Evolutionary conservation across 306 rosid species (phyloP).

Genomic region (Vigna nakashimae): DNA sequence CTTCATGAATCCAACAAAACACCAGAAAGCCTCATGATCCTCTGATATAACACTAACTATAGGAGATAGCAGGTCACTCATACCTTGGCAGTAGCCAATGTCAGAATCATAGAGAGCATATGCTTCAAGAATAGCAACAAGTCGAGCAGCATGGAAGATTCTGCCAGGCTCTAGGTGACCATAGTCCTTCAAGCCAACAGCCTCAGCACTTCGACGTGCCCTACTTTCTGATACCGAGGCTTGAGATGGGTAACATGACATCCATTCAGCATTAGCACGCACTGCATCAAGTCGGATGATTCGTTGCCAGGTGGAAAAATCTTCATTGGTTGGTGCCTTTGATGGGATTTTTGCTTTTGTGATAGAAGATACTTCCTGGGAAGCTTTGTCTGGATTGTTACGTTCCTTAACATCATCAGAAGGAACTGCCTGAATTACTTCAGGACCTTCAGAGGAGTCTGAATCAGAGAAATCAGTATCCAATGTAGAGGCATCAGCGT

Average conservation of each 20-base stretch:
- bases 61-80: constrained; percentile 98
- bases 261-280: constrained; percentile 95
- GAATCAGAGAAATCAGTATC: constrained; percentile 86
- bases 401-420: constrained; percentile 62
- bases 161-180: constrained; percentile 84
- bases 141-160: constrained; percentile 91
- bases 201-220: constrained; percentile 78
- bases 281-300: constrained; percentile 97
- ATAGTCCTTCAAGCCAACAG: constrained; percentile 95
- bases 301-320: constrained; percentile 93
- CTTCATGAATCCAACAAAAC: constrained; percentile 99
- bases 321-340: constrained; percentile 64
- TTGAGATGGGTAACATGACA: constrained; percentile 66
- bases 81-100: constrained; percentile 99
- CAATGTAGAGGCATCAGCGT: constrained; percentile 61
- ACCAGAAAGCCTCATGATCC: constrained; percentile 98
- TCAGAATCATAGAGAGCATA: constrained; percentile 94
- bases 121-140: constrained; percentile 98
- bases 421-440: constrained; percentile 71
- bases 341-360: constrained; percentile 50
- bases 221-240: constrained; percentile 66
- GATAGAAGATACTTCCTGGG: constrained; percentile 69
- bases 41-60: constrained; percentile 80
- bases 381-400: constrained; percentile 50
- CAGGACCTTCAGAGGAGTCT: constrained; percentile 83